These are phyloP conservation scores for Cystobasidium sp. DNA, from an alignment of 1,284 basidiomycete genomes.

Conservation along the genomic window DNA sequence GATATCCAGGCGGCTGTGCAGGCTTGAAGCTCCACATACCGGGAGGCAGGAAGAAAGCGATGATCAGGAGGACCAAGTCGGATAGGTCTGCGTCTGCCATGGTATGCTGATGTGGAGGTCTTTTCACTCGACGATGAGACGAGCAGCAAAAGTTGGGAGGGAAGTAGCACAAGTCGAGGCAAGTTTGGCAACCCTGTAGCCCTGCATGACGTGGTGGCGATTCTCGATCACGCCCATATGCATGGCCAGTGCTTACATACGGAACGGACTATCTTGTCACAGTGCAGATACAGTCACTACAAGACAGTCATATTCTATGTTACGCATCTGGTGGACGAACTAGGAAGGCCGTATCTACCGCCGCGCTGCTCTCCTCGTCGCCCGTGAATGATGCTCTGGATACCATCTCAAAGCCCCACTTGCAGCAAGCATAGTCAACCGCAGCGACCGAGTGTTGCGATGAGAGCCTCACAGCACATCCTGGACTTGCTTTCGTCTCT, in stretches of 20 bases:
- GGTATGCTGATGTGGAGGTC: neutral
- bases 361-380: no score
- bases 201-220: no score
- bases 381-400: neutral
- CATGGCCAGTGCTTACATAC: no score
- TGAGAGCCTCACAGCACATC: neutral
- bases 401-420: neutral
- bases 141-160: no score
- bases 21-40: neutral
- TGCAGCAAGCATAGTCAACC: neutral
- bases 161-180: no score
- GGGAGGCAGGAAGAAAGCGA: conserved; percentile 26
- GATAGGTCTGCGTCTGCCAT: conserved; percentile 24
- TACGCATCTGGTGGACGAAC: no score
- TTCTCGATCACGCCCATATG: no score
- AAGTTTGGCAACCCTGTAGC: no score
- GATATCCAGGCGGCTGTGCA: neutral
- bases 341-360: no score
- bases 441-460: neutral
- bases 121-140: neutral
- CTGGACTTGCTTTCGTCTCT: neutral
- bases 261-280: no score
- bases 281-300: no score
- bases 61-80: conserved; percentile 18
- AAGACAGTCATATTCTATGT: no score